phyloP scores from a whole-genome alignment of 1,139 yeast species.

The Candida sanyaensis region DNA sequence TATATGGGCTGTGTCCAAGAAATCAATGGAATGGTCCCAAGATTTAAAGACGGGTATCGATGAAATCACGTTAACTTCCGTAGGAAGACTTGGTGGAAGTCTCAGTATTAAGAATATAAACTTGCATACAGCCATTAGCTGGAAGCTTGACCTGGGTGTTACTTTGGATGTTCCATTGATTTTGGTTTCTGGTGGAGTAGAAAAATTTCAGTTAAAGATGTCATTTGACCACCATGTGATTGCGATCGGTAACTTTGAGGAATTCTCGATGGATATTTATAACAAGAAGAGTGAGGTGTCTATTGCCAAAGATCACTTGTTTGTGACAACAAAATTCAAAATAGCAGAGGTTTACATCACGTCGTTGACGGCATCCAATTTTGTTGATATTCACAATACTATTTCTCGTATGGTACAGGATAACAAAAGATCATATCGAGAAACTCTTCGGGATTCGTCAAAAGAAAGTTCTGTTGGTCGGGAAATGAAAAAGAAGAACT shows the following conservation, averaged over 20 bases:
- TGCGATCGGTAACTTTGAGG: conserved; percentile 56
- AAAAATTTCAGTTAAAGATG: conserved; percentile 55
- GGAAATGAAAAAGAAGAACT: conserved; percentile 12
- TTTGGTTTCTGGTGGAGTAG: conserved; percentile 59
- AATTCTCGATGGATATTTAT: conserved; percentile 57
- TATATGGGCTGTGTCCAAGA: conserved; percentile 71
- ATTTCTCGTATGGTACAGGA: conserved; percentile 74
- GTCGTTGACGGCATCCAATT: conserved; percentile 80
- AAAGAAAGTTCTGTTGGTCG: conserved; percentile 9
- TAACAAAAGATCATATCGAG: conserved; percentile 68
- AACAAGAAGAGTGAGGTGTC: conserved; percentile 61
- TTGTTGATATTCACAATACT: conserved; percentile 75
- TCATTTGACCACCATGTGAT: conserved; percentile 87
- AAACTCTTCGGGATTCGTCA: conserved; percentile 61
- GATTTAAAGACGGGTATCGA: conserved; percentile 64
- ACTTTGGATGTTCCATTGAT: conserved; percentile 66
- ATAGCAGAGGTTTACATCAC: conserved; percentile 68
- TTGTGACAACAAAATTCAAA: conserved; percentile 56
- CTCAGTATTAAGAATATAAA: conserved; percentile 52
- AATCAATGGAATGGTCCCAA: conserved; percentile 72
- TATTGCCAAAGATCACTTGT: conserved; percentile 59
- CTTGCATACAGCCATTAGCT: conserved; percentile 67
- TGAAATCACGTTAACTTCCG: conserved; percentile 52
- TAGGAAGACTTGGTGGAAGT: conserved; percentile 79
- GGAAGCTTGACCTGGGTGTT: conserved; percentile 53